Evolutionary conservation across 169 alveolate species (phyloP), one percentile per base, ranked within the genome.

Genomic region (Eimeria brunetti): DNA sequence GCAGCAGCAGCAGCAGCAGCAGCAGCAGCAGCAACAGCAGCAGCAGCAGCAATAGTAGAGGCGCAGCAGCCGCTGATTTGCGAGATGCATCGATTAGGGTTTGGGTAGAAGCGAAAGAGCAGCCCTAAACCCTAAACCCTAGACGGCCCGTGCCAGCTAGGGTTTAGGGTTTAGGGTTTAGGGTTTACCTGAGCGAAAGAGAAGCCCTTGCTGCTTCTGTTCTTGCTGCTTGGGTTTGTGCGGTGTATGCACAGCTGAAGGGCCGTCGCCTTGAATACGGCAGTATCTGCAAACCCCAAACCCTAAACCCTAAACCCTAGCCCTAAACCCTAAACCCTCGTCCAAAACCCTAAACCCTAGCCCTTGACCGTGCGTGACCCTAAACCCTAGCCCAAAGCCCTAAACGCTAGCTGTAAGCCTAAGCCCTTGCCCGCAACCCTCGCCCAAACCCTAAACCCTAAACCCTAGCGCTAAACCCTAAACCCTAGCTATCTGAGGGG

Each of bases 181-280:
- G 69, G 49, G 81, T 38, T 38, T 38, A 64, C 81, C 81, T 71
- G 51, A 71, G 81, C 8, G 81, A 38, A 30, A 71, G n/a, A 71
- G 49, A 71, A 33, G 81, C 81, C 27, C 81, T 71, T 30, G 81
- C 81, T 71, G 81, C 81, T 30, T 71, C 81, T 12, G 81, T 22
- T 4, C 27, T 71, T 4, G 41, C 24, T 0, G 49, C 24, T 24
- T n/a, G 81, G n/a, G 81, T 71, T 38, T 71, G 81, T 20, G 49
- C 41, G 81, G 81, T 71, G 81, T 71, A 71, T 38, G 81, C 81
- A 44, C 49, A 71, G 81, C 81, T 71, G 27, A 71, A 71, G 7
- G 81, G 81, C 49, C 81, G 51, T 12, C 53, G 41, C 46, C 53
- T 11, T n/a, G 81, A 30, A 7, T 24, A 12, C 14, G 81, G n/a